Evolutionary conservation across 129 eudicot genomes (phyloP).

Genomic region (Artemisia tridentata): DNA sequence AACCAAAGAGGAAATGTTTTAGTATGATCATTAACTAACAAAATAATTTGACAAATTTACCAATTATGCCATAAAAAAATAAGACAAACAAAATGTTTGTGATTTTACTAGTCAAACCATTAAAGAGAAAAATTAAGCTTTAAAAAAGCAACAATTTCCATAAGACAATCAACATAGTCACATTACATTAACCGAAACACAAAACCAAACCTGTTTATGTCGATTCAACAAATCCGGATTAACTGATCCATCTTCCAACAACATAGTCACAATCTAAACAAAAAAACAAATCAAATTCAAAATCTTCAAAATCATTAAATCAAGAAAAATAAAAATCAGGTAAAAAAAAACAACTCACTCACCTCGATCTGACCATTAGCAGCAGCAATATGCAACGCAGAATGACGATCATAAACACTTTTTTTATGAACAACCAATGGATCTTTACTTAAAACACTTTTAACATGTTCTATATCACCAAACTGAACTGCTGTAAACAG

Average conservation of each 20-base stretch:
- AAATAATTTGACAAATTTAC: too few species aligned
- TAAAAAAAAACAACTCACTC: neutral
- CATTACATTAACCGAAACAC: neutral
- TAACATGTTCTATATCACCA: slow-evolving; percentile 55
- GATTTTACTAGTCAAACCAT: neutral
- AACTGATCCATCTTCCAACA: slow-evolving; percentile 49
- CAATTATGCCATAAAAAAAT: too few species aligned
- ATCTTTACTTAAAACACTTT: slow-evolving; percentile 43
- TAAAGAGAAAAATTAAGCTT: neutral
- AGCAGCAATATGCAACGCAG: slow-evolving; percentile 80
- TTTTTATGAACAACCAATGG: slow-evolving; percentile 39
- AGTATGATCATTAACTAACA: too few species aligned
- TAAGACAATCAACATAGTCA: neutral
- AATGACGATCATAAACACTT: slow-evolving; percentile 46
- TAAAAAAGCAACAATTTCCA: neutral
- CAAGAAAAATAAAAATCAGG: neutral
- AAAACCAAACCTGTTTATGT: slow-evolving; percentile 55
- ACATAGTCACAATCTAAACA: slow-evolving; percentile 60
- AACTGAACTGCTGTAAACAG: slow-evolving; percentile 58
- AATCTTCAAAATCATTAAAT: too few species aligned
- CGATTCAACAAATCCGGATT: slow-evolving; percentile 61
- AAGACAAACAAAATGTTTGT: too few species aligned
- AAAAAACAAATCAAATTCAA: neutral
- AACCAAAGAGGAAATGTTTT: neutral
- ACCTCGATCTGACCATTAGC: slow-evolving; percentile 88